phyloP scores from a whole-genome alignment of 1,284 basidiomycete genomes.

The Rhizoctonia solani region DNA sequence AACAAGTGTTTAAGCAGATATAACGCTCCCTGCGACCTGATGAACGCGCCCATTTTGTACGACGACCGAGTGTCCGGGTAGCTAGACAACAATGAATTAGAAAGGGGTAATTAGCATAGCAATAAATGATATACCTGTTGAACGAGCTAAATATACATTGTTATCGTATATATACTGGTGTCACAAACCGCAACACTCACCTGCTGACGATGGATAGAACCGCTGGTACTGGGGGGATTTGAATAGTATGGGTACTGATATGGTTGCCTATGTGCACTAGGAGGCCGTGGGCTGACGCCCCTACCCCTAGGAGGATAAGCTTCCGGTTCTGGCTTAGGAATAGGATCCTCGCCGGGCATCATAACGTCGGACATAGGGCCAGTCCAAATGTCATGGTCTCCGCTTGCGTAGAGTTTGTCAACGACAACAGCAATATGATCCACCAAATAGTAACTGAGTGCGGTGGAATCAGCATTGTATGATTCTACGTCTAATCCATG shows the following conservation, averaged over 20 bases:
- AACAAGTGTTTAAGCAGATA: conserved; percentile 36
- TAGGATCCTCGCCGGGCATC: conserved; percentile 53
- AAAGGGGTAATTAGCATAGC: too few relatives aligned
- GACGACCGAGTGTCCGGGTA: conserved; percentile 66
- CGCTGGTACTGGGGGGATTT: not conserved
- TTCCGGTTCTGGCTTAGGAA: not conserved
- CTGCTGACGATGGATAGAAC: conserved; percentile 4
- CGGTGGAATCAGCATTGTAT: not conserved
- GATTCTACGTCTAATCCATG: conserved; percentile 45
- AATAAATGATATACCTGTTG: conserved; percentile 12
- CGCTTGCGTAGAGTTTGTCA: conserved; percentile 51
- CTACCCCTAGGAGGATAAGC: too few relatives aligned
- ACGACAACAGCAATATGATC: conserved; percentile 53
- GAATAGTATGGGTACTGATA: conserved; percentile 18
- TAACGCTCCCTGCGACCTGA: conserved; percentile 57
- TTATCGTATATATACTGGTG: not conserved
- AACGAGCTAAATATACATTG: not conserved
- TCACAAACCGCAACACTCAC: conserved; percentile 26
- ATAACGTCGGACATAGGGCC: conserved; percentile 57
- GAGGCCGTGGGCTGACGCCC: not conserved
- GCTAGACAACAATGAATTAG: conserved; percentile 45
- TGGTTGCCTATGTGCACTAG: not conserved
- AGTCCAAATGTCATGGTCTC: conserved; percentile 53
- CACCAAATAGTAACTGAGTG: conserved; percentile 52
- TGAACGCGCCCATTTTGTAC: conserved; percentile 69